phyloP scores from a whole-genome alignment of 768 basidiomycete species.

The Hericium rajendrae region DNA sequence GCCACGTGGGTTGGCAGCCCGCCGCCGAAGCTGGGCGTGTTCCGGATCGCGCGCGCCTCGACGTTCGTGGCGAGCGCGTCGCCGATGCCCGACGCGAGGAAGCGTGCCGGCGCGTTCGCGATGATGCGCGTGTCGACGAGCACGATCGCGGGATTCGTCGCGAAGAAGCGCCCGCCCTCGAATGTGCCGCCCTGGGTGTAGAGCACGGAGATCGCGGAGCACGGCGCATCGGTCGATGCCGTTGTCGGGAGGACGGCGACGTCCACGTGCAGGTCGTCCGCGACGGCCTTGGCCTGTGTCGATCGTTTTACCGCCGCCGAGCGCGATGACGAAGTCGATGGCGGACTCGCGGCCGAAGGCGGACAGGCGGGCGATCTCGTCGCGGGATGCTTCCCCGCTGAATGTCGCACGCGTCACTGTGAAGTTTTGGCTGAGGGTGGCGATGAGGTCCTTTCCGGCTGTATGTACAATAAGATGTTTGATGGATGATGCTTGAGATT shows the following conservation, averaged over 20 bases:
- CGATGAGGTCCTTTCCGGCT: constrained; percentile 10
- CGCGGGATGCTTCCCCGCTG: constrained; percentile 20
- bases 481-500: neutral
- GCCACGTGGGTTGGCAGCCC: constrained; percentile 22
- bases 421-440: constrained; percentile 15
- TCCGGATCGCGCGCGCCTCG: constrained; percentile 18
- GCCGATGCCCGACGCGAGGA: constrained; percentile 23
- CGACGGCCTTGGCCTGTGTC: constrained; percentile 22
- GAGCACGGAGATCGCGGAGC: constrained; percentile 25
- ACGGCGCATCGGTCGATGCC: constrained; percentile 25
- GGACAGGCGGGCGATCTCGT: constrained; percentile 19
- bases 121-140: constrained; percentile 24
- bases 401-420: constrained; percentile 19
- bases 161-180: constrained; percentile 21
- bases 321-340: constrained; percentile 22
- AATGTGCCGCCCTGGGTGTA: constrained; percentile 22
- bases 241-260: constrained; percentile 23
- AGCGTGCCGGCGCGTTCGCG: constrained; percentile 20
- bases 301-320: constrained; percentile 24
- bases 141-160: constrained; percentile 19
- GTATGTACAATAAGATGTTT: neutral
- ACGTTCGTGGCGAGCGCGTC: constrained; percentile 25
- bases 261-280: constrained; percentile 17
- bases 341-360: constrained; percentile 8
- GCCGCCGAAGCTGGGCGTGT: constrained; percentile 22